Evolutionary conservation across 805 yeast genomes (phyloP), one percentile per base, ranked within the genome.

Genomic region (Hermanozyma aechmeae): DNA sequence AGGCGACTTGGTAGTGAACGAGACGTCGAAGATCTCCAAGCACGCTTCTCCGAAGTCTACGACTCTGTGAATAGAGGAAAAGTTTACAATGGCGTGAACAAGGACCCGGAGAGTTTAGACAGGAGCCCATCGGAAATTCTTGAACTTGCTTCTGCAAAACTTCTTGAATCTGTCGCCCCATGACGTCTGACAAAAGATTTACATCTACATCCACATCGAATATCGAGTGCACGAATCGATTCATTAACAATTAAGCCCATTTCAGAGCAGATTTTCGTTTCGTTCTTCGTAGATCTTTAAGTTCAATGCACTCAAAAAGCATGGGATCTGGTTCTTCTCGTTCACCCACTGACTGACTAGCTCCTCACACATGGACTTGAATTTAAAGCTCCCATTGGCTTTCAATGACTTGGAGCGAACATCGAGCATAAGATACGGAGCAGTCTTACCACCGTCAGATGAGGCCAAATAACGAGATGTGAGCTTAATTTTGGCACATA

Each of bases 251-350:
- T 18, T 24, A 13, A 10, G 8, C 9, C 11, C 3, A 17, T 5
- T 16, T 31, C 27, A 26, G 21, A 27, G 20, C 14, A 22, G 15
- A 22, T 33, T 31, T 13, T 29, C 31, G 15, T 33, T 34, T 26
- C 43, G 43, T 21, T 51, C 48, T 28, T 79, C 80, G 55, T 71
- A 77, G 11, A 84, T 50, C 46, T 72, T 78, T 30, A 85, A 56
- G 24, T 75, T 81, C 36, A 85, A 54, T 1, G 87, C 84, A 33
- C 87, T 76, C 31, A 85, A 56, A 39, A 85, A 79, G 38, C 93
- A 79, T 0, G 92, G 81, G 11, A 83, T 71, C 40, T 81, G 84
- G 16, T 68, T 69, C 38, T 74, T 71, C 24, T 79, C 79, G 24
- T 63, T 60, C 2, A 81, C 71, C 86, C 92, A 83, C 33, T 70